A percentile compares a stretch with the other conserved stretches of the same genome.
These are phyloP conservation scores for Heritiera littoralis DNA, from an alignment of 345 rosid genomes.

Conservation along the genomic window DNA sequence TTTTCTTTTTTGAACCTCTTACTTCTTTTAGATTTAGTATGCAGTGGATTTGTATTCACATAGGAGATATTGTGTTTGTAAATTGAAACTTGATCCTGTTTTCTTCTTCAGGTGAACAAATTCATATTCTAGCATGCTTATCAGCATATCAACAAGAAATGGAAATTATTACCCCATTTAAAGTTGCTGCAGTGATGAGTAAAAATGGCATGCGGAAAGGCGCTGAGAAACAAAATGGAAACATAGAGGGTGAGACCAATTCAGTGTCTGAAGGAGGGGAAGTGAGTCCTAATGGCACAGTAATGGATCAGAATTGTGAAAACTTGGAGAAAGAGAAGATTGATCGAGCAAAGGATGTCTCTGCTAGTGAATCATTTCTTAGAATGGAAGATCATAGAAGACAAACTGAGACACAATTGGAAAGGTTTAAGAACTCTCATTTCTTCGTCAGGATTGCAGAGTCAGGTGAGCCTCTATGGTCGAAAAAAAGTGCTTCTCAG, in stretches of 20 bases:
- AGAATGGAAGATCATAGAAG: conserved; percentile 85
- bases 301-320: conserved; percentile 49
- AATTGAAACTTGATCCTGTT: conserved; percentile 25
- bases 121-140: conserved; percentile 88
- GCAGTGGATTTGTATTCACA: background rate
- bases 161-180: conserved; percentile 89
- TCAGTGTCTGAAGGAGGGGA: conserved; percentile 47
- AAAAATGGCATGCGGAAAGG: conserved; percentile 65
- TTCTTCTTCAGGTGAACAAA: conserved; percentile 75
- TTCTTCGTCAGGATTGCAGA: conserved; percentile 92
- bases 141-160: conserved; percentile 70
- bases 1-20: conserved; percentile 14
- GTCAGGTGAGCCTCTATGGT: conserved; percentile 84
- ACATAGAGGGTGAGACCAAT: conserved; percentile 35
- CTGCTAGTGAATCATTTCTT: conserved; percentile 81
- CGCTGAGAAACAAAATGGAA: conserved; percentile 55
- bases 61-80: conserved; percentile 10
- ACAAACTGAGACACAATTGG: conserved; percentile 65
- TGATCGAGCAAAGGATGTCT: conserved; percentile 52
- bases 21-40: conserved; percentile 25
- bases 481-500: conserved; percentile 49
- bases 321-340: conserved; percentile 48
- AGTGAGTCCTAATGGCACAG: conserved; percentile 42
- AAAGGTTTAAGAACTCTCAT: conserved; percentile 85
- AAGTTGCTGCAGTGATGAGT: conserved; percentile 87